Conservation (phyloP, 768 basidiomycete species). For the Phanerochaete carnosa region DNA sequence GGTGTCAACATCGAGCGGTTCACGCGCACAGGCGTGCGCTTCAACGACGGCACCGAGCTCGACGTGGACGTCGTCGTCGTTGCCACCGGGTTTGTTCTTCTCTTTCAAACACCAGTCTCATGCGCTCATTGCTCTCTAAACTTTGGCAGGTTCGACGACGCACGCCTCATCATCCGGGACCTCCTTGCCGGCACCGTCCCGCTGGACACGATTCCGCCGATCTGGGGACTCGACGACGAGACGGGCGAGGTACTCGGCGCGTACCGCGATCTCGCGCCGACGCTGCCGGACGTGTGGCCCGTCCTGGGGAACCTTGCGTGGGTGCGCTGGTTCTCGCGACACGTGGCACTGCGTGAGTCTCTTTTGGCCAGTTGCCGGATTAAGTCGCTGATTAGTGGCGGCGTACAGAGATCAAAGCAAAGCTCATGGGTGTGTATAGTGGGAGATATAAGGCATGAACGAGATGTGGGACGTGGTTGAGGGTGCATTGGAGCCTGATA, state of each 20-base stretch:
- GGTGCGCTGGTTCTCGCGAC: conserved; percentile 67
- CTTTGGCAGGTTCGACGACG: conserved; percentile 10
- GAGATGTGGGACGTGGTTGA: too few species aligned
- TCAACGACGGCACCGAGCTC: conserved; percentile 22
- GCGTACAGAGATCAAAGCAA: background rate
- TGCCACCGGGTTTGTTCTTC: conserved; percentile 20
- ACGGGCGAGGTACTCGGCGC: conserved; percentile 51
- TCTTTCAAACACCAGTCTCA: background rate
- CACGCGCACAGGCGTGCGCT: conserved; percentile 20
- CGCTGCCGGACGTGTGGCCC: conserved; percentile 53
- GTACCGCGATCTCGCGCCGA: conserved; percentile 52
- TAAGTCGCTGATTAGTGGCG: background rate
- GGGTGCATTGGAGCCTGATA: too few species aligned
- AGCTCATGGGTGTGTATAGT: background rate
- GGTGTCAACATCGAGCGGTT: conserved; percentile 33
- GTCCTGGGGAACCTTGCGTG: conserved; percentile 59
- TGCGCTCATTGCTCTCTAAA: background rate
- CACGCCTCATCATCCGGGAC: conserved; percentile 1
- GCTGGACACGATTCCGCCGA: conserved; percentile 37
- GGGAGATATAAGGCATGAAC: too few species aligned
- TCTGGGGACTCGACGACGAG: conserved; percentile 66
- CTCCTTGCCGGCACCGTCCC: conserved; percentile 47
- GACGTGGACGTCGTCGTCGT: conserved; percentile 26
- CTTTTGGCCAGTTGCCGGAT: background rate
- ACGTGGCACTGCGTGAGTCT: conserved; percentile 59